Conservation (phyloP, 2,329 filamentous ascomycete genomes). For the Botryotinia globosa region DNA sequence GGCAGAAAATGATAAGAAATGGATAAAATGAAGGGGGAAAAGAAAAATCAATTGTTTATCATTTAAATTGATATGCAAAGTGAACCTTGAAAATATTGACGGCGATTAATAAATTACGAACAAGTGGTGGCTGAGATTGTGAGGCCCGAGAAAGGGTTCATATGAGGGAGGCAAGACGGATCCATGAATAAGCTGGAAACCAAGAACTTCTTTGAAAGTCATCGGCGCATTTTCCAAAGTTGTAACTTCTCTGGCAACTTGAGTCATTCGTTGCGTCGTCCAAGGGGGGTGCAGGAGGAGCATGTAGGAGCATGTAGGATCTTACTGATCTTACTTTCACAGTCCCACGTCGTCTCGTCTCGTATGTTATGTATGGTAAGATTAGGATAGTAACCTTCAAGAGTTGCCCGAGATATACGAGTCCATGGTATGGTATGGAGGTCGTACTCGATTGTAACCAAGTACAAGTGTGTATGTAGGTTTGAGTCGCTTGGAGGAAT, state of each 20-base stretch:
- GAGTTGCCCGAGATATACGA: neutral
- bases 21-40: neutral
- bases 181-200: too few species aligned
- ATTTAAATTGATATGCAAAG: neutral
- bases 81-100: neutral
- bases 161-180: neutral
- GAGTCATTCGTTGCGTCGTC: neutral
- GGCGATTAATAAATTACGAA: neutral
- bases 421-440: neutral
- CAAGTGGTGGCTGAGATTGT: neutral
- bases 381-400: neutral
- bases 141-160: neutral
- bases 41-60: neutral
- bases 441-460: neutral
- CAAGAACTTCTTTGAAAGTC: neutral
- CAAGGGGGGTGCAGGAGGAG: neutral
- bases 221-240: neutral
- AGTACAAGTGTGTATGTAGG: neutral
- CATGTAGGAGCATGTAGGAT: constrained; percentile 2
- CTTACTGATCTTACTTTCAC: neutral
- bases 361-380: neutral
- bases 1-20: neutral
- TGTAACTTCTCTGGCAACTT: neutral
- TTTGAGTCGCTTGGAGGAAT: neutral
- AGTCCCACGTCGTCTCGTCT: neutral